A percentile compares a stretch with the other conserved stretches of the same genome.
Evolutionary conservation across 2,329 filamentous ascomycete genomes (phyloP).

Genomic region (Laburnicola sp.): DNA sequence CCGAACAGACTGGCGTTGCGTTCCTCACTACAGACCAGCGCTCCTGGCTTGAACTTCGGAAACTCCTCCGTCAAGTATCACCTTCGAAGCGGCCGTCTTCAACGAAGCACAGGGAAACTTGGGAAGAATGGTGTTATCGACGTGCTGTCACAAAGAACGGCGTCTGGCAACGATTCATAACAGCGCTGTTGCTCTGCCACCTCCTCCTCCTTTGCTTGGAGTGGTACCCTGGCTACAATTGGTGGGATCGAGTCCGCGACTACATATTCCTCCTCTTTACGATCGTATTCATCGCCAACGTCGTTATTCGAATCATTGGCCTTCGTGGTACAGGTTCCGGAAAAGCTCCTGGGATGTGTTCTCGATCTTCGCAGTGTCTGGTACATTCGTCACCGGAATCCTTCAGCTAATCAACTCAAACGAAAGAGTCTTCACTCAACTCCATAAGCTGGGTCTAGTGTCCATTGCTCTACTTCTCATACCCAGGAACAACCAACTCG

Average conservation of each 20-base stretch:
- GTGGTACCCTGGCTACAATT: slow-evolving; percentile 72
- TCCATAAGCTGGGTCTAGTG: slow-evolving; percentile 94
- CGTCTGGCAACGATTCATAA: slow-evolving; percentile 84
- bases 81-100: slow-evolving; percentile 89
- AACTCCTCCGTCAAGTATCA: slow-evolving; percentile 87
- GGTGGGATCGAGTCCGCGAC: slow-evolving; percentile 74
- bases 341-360: slow-evolving; percentile 96
- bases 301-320: slow-evolving; percentile 80
- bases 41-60: slow-evolving; percentile 93
- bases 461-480: slow-evolving; percentile 88
- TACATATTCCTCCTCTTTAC: slow-evolving; percentile 80
- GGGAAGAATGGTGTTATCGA: slow-evolving; percentile 94
- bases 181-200: slow-evolving; percentile 77
- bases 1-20: slow-evolving; percentile 95
- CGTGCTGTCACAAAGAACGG: slow-evolving; percentile 92
- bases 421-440: slow-evolving; percentile 67
- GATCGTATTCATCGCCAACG: slow-evolving; percentile 79
- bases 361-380: slow-evolving; percentile 76
- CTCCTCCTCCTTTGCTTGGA: slow-evolving; percentile 81
- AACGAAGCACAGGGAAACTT: slow-evolving; percentile 69
- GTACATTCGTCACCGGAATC: slow-evolving; percentile 80
- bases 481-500: slow-evolving; percentile 92
- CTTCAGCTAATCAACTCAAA: slow-evolving; percentile 66
- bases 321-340: slow-evolving; percentile 91
- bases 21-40: slow-evolving; percentile 94